Evolutionary conservation across 2,329 filamentous ascomycete genomes (phyloP), one percentile per base, ranked within the genome.

Genomic region (Fusarium oxysporum): DNA sequence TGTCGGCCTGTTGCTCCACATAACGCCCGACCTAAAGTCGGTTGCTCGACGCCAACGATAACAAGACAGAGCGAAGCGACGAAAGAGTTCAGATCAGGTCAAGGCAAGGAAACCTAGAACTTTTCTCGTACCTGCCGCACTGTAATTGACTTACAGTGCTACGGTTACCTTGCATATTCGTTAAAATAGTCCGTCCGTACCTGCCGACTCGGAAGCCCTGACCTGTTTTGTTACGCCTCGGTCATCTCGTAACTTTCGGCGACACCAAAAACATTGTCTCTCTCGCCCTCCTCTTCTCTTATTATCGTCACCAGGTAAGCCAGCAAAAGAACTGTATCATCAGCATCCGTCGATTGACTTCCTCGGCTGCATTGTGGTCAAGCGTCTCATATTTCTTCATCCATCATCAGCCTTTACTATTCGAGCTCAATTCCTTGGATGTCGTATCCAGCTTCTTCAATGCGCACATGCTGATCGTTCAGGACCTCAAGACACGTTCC

Each of bases 401-500:
- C 25, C 54, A 58, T 65, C 38, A 38, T 30, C 23, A 38, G 23
- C 33, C 33, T 28, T 60, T 37, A 41, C 62, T 38, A 30, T 60
- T 41, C 23, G 30, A 59, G 62, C 54, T 51, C 68, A 59, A 63
- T 73, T 58, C 23, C 66, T 50, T 45, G 60, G 64, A 58, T 70
- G 71, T 54, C 25, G 51, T 32, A 62, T 65, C 69, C 50, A 73
- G 47, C 59, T 38, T 59, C 62, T 59, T 73, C 69, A 68, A 68
- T 77, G 72, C 71, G 70, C 80, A 71, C 77, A 86, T 88, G 85
- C 86, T 89, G 79, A 88, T 89, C 75, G 83, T 86, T 70, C 82
- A 87, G 80, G 85, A 87, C 78, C 81, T 87, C 65, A 84, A 83
- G 75, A 84, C 82, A 70, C 82, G 79, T 75, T 78, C 80, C 72